phyloP scores from a whole-genome alignment of 2,329 filamentous ascomycete species.

The Apiospora hydei region DNA sequence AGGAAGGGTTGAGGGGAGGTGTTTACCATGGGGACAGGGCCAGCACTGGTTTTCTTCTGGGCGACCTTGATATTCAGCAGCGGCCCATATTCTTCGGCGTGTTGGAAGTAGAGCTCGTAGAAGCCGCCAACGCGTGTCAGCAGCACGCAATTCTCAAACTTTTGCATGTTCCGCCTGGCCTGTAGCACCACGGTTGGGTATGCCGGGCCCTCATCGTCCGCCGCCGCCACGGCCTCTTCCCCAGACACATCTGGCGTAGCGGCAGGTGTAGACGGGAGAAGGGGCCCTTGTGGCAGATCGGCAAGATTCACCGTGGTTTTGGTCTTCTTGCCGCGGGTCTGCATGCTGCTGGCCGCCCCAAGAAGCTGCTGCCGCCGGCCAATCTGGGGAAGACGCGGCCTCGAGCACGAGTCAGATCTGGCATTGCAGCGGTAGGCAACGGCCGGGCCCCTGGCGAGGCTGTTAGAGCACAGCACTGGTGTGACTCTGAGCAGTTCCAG shows the following conservation, averaged over 20 bases:
- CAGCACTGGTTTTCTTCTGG: constrained; percentile 79
- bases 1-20: constrained; percentile 28
- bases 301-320: constrained; percentile 46
- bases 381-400: constrained; percentile 1
- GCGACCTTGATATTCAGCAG: constrained; percentile 88
- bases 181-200: constrained; percentile 93
- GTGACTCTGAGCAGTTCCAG: constrained; percentile 18
- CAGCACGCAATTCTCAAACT: constrained; percentile 88
- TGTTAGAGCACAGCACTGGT: constrained; percentile 13
- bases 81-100: constrained; percentile 88
- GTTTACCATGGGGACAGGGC: constrained; percentile 82
- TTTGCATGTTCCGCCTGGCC: constrained; percentile 86
- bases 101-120: constrained; percentile 97
- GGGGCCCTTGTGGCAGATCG: constrained; percentile 16
- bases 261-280: neutral
- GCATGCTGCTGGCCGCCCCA: constrained; percentile 25
- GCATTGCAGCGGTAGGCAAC: neutral
- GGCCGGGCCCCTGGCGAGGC: neutral
- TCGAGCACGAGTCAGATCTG: neutral
- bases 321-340: constrained; percentile 61
- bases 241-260: neutral
- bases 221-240: neutral
- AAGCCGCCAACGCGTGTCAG: constrained; percentile 94
- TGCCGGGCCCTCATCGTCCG: constrained; percentile 38
- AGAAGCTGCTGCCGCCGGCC: neutral